Percentiles rank a stretch among this genome's conserved stretches.
Conservation (phyloP, 2,329 filamentous ascomycete genomes). For the Blastomyces silverae region DNA sequence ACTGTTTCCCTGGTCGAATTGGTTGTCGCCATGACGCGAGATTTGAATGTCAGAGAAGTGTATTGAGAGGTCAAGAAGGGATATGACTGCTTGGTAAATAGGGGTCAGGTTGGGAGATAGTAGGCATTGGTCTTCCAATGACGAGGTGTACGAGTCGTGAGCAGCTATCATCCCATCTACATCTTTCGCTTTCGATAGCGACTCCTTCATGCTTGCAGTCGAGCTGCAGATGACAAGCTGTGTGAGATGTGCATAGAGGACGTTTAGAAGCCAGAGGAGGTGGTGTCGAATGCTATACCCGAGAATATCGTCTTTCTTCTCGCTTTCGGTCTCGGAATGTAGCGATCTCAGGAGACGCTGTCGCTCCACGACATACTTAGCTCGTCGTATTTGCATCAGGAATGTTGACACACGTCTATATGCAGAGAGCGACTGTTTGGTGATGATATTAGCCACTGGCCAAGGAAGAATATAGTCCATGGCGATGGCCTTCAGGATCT, state of each 20-base stretch:
- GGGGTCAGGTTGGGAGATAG: conserved; percentile 61
- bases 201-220: conserved; percentile 49
- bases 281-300: conserved; percentile 54
- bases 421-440: conserved; percentile 53
- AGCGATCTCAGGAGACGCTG: conserved; percentile 37
- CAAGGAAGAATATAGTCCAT: conserved; percentile 62
- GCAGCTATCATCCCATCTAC: conserved; percentile 73
- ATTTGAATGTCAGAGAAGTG: conserved; percentile 57
- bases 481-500: conserved; percentile 55
- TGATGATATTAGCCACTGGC: conserved; percentile 65
- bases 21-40: conserved; percentile 34
- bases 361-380: conserved; percentile 59
- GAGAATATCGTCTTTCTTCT: conserved; percentile 33
- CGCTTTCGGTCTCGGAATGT: conserved; percentile 40
- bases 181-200: conserved; percentile 58
- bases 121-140: conserved; percentile 61
- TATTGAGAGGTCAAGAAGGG: conserved; percentile 67
- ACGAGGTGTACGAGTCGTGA: conserved; percentile 58
- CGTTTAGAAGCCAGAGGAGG: conserved; percentile 71
- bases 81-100: conserved; percentile 66
- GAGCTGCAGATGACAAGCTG: conserved; percentile 63
- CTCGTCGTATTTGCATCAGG: conserved; percentile 68
- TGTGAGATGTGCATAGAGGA: conserved; percentile 67
- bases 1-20: conserved; percentile 33
- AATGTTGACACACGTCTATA: conserved; percentile 71